These are phyloP conservation scores for Cicer chorassanicum DNA, from an alignment of 306 rosid species.

Conservation along the genomic window DNA sequence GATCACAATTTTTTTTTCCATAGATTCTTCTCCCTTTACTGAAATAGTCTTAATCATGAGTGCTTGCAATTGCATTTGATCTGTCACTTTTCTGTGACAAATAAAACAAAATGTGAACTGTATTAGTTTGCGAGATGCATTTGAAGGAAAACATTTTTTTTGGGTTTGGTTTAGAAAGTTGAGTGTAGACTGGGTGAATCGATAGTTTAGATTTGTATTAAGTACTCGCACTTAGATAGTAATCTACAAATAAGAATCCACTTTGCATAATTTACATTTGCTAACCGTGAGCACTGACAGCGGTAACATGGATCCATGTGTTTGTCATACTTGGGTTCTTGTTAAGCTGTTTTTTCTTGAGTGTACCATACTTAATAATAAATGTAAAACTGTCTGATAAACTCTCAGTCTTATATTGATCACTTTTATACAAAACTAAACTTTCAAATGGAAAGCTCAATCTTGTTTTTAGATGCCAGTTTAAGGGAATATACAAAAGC, in stretches of 20 bases:
- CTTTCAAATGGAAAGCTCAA: slow-evolving; percentile 6
- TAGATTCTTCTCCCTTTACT: not conserved
- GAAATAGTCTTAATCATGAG: not conserved
- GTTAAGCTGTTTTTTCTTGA: not conserved
- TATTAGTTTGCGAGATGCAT: not conserved
- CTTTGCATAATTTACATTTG: slow-evolving; percentile 4
- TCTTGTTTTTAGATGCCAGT: not conserved
- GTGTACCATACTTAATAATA: not conserved
- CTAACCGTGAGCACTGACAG: not conserved
- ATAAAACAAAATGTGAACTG: not conserved
- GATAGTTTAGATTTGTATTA: not conserved
- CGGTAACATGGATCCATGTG: slow-evolving; percentile 14
- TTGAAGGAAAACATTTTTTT: not conserved
- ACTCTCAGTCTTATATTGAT: not conserved
- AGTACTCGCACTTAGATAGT: not conserved
- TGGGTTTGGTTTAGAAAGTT: not conserved
- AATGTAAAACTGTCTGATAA: slow-evolving; percentile 8
- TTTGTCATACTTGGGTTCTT: slow-evolving; percentile 24
- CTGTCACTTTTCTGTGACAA: not conserved
- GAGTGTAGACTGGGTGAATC: not conserved
- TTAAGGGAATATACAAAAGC: slow-evolving; percentile 30
- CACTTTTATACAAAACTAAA: not conserved
- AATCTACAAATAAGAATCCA: not conserved
- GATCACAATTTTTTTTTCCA: not conserved
- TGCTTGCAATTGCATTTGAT: not conserved